Evolutionary conservation across 768 basidiomycete species (phyloP), one percentile per base, ranked within the genome.

Genomic region (Tylopilus subfusipes): DNA sequence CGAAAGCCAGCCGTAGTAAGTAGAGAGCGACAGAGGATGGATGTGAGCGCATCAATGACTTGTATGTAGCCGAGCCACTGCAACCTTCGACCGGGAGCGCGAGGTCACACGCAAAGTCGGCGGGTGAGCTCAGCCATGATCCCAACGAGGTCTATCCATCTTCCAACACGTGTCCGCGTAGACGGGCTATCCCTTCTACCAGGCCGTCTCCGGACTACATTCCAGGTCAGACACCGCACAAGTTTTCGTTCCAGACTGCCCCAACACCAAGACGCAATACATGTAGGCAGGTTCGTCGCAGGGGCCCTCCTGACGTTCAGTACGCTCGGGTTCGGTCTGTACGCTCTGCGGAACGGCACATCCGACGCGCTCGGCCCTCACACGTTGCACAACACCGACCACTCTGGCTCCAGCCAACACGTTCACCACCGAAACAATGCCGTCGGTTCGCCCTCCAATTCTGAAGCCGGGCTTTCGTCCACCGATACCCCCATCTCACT

Each of bases 301-400:
- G 63, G 63, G 14, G 50, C 68, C 2, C 27, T 69, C 27, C 9
- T 69, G 18, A 31, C 58, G 4, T 40, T 69, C 36, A 63, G 68
- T 6, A 30, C 60, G 4, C 56, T 64, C 5, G 63, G 56, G 24
- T 42, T 60, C 12, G 52, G 68, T 14, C 49, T 61, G 25, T 47
- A 70, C n/a, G 52, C 51, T 45, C 49, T 66, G 5, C 48, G 51
- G 36, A 40, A 55, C 5, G 27, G 29, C 25, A 8, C n/a, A 16
- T 40, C 53, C 2, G 40, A 58, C 6, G 50, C 18, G 16, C 48
- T 52, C 42, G 42, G n/a, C 21, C 59, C 57, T 21, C 58, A 55
- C 42, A 42, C 36, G 5, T 33, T 56, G 25, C 24, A 31, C 40
- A 13, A 45, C 24, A 6, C 19, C 0, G 8, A 18, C 13, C 19